Percentiles rank a stretch among this genome's conserved stretches.
Conservation (phyloP, 495 filamentous ascomycete species). For the Podospora pseudoanserina region DNA sequence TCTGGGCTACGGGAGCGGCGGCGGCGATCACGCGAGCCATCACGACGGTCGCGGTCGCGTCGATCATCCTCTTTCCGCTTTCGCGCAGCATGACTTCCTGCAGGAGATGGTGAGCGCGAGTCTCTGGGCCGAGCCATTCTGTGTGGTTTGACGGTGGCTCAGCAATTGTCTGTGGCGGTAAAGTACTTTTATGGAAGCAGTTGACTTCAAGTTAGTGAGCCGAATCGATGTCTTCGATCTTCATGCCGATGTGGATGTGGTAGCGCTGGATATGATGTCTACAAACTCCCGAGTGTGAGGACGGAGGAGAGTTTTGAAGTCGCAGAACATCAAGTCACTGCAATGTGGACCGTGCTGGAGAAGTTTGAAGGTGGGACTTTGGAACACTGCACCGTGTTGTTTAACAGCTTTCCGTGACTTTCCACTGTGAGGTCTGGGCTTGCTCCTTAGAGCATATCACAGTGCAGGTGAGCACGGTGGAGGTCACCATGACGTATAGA, state of each 20-base stretch:
- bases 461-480: background rate
- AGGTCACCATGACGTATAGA: background rate
- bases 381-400: constrained; percentile 6
- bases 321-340: background rate
- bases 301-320: background rate
- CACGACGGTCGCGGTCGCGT: constrained; percentile 61
- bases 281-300: background rate
- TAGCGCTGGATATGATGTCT: constrained; percentile 1
- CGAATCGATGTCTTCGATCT: background rate
- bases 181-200: constrained; percentile 39
- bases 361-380: constrained; percentile 10
- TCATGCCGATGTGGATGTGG: constrained; percentile 13
- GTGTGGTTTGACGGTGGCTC: constrained; percentile 40
- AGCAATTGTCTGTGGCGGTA: constrained; percentile 58
- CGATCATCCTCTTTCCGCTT: constrained; percentile 75
- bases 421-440: background rate
- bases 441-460: background rate
- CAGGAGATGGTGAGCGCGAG: constrained; percentile 93
- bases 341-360: constrained; percentile 3
- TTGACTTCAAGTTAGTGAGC: constrained; percentile 28
- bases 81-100: constrained; percentile 81
- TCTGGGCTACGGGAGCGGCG: constrained; percentile 70
- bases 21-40: constrained; percentile 53
- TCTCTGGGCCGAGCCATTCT: constrained; percentile 87
- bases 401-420: background rate